Evolutionary conservation across 169 alveolate genomes (phyloP).

Genomic region (Plasmodium vinckei): DNA sequence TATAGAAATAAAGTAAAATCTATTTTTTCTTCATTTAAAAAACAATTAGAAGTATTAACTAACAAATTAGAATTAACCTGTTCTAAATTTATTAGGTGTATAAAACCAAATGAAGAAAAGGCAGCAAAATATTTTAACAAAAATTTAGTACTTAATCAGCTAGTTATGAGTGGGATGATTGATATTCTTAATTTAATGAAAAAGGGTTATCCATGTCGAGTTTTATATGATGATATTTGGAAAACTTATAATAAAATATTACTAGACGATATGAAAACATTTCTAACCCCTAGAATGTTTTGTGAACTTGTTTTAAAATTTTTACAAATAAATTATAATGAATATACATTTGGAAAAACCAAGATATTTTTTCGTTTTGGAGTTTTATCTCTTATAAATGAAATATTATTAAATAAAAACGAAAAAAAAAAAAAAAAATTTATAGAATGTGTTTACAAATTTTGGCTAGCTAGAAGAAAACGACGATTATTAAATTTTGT

Average conservation of each 20-base stretch:
- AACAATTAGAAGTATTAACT: conserved; percentile 77
- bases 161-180: conserved; percentile 81
- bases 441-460: conserved; percentile 76
- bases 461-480: conserved; percentile 68
- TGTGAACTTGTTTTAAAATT: conserved; percentile 76
- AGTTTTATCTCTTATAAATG: conserved; percentile 79
- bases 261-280: conserved; percentile 69
- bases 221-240: conserved; percentile 78
- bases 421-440: conserved; percentile 74
- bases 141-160: conserved; percentile 78
- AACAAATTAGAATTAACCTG: conserved; percentile 78
- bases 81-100: conserved; percentile 80
- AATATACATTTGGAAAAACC: conserved; percentile 81
- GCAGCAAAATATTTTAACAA: conserved; percentile 72
- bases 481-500: conserved; percentile 41
- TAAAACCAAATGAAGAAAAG: conserved; percentile 80
- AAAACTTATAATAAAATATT: conserved; percentile 69
- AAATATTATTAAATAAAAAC: conserved; percentile 72
- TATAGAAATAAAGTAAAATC: conserved; percentile 44
- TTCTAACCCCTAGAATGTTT: conserved; percentile 76
- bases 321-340: conserved; percentile 69
- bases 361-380: conserved; percentile 81
- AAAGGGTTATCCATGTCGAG: conserved; percentile 82
- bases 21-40: conserved; percentile 75
- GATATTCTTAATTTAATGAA: conserved; percentile 81